Conservation (phyloP, 768 basidiomycete species). For the Kwoniella sp. region DNA sequence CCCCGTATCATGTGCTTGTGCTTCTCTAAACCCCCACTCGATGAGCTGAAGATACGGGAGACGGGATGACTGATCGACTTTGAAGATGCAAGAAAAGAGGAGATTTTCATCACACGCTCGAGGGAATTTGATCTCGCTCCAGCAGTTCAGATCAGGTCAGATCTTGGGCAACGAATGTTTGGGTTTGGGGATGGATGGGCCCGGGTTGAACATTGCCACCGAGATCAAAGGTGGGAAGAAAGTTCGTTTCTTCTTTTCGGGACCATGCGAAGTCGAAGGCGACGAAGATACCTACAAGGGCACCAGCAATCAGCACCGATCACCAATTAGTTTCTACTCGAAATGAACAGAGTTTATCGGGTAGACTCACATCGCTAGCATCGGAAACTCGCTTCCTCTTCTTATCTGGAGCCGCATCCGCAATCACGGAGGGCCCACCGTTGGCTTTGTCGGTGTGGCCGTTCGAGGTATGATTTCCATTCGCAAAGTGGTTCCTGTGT, state of each 20-base stretch:
- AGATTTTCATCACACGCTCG: too few species aligned
- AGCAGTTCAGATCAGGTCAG: too few species aligned
- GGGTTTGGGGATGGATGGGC: slow-evolving; percentile 9
- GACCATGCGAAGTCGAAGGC: slow-evolving; percentile 8
- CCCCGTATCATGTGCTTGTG: too few species aligned
- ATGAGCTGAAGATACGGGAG: too few species aligned
- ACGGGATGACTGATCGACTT: too few species aligned
- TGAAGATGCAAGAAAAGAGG: too few species aligned
- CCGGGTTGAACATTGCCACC: slow-evolving; percentile 1
- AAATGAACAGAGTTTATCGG: too few species aligned
- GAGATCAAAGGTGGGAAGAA: slow-evolving; percentile 21
- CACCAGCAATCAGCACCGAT: background rate
- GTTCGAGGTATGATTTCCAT: background rate
- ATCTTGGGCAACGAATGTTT: slow-evolving; percentile 15
- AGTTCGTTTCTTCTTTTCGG: slow-evolving; percentile 25
- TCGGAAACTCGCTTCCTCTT: slow-evolving; percentile 22
- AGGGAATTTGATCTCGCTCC: too few species aligned
- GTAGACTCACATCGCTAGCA: slow-evolving; percentile 15
- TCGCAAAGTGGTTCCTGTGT: background rate
- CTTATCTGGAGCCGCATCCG: background rate
- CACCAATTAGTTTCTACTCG: too few species aligned
- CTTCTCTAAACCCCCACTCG: too few species aligned
- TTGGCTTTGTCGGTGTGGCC: background rate
- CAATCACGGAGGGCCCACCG: background rate
- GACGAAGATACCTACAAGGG: slow-evolving; percentile 3